Conservation (phyloP, 495 filamentous ascomycete genomes). For the Neurospora sp. region DNA sequence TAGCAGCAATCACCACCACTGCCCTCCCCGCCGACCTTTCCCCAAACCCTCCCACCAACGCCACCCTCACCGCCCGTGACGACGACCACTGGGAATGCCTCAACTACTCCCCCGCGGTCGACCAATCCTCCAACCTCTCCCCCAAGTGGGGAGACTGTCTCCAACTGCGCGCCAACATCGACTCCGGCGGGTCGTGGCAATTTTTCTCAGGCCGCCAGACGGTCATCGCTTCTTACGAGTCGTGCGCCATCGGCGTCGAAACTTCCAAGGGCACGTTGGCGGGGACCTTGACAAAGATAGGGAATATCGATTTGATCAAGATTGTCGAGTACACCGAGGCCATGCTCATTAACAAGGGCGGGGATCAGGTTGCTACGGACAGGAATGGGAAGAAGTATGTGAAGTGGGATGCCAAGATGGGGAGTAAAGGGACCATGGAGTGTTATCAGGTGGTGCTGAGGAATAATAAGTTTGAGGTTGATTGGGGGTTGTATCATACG, state of each 20-base stretch:
- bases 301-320: background rate
- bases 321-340: background rate
- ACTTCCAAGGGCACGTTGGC: background rate
- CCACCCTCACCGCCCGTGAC: background rate
- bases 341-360: background rate
- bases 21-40: background rate
- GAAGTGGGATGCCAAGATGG: background rate
- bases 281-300: background rate
- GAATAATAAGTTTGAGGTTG: background rate
- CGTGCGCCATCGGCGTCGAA: background rate
- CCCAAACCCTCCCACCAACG: background rate
- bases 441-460: background rate
- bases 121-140: background rate
- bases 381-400: background rate
- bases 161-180: background rate
- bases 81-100: background rate
- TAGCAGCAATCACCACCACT: background rate
- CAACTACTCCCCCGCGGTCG: background rate
- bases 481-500: background rate
- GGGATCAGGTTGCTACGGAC: background rate
- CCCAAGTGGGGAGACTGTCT: background rate
- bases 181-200: background rate
- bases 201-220: background rate
- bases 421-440: background rate
- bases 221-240: background rate